A percentile compares a stretch with the other conserved stretches of the same genome.
Evolutionary conservation across 495 filamentous ascomycete species (phyloP).

Genomic region (Penicillium parvum): DNA sequence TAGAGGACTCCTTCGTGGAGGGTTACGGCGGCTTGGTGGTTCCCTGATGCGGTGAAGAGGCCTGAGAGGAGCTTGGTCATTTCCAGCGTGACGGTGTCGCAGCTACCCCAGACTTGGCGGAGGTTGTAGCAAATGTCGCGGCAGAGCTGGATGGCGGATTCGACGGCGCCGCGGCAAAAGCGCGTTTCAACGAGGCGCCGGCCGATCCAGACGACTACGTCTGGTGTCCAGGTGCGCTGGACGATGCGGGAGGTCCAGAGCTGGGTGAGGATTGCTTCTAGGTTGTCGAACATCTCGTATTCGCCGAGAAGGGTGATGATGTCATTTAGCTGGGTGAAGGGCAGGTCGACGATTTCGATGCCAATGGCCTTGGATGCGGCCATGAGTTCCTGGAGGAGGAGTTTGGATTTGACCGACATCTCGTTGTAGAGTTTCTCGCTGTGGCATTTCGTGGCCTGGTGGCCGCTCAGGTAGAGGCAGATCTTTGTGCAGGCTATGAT

Average conservation of each 20-base stretch:
- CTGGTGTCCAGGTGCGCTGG: slow-evolving; percentile 53
- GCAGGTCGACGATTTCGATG: slow-evolving; percentile 49
- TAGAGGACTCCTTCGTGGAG: slow-evolving; percentile 54
- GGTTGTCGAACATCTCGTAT: slow-evolving; percentile 54
- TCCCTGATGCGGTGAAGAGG: slow-evolving; percentile 47
- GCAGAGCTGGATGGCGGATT: slow-evolving; percentile 49
- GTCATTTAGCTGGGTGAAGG: slow-evolving; percentile 49
- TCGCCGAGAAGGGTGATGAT: slow-evolving; percentile 54
- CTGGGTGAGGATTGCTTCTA: slow-evolving; percentile 53
- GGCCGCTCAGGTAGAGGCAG: slow-evolving; percentile 49
- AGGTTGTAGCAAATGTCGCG: slow-evolving; percentile 63
- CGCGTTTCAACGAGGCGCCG: slow-evolving; percentile 55
- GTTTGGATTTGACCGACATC: slow-evolving; percentile 51
- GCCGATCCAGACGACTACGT: slow-evolving; percentile 52
- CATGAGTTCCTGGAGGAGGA: slow-evolving; percentile 50
- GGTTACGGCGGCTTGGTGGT: slow-evolving; percentile 47
- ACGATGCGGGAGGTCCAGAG: slow-evolving; percentile 60
- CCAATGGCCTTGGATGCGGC: slow-evolving; percentile 43
- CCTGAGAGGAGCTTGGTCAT: slow-evolving; percentile 53
- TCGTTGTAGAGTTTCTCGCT: slow-evolving; percentile 40
- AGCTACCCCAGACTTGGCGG: slow-evolving; percentile 52
- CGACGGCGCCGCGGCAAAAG: slow-evolving; percentile 41
- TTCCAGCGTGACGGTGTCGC: slow-evolving; percentile 50
- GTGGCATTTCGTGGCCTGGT: slow-evolving; percentile 33
- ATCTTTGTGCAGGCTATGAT: slow-evolving; percentile 54